Base-by-base conservation (phyloP, 2,329 filamentous ascomycete genomes). In the Shiraia bambusicola region DNA sequence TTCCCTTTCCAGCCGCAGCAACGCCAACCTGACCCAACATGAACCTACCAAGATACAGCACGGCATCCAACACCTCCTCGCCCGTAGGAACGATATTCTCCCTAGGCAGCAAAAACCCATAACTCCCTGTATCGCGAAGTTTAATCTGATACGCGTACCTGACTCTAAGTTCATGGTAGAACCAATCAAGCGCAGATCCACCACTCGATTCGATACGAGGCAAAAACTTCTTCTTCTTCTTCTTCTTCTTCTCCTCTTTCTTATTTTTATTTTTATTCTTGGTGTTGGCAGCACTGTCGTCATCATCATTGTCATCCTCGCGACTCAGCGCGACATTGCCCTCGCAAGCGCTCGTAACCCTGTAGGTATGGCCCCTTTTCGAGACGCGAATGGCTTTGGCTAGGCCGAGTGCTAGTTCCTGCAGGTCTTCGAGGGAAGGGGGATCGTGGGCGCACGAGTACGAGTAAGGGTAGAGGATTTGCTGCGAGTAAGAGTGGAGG, bases 81-180 rank as follows among this genome's bases (percentile, higher is more conserved):
- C 93, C 92, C 0, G 88, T 93, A 0, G 92, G 90, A 2, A 95
- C 75, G 45, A 97, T 97, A 46, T 94, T 80, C 42, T 93, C 86
- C 42, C 81, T 84, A 0, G 93, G 93, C 3, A 97, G 74, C 34
- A 98, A 73, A 65, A 97, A 98, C 0, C 93, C 93, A 65, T 97
- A 97, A 65, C 84, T 93, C 8, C 93, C 93, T 0, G 87, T 93
- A 66, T 98, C 93, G 34, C 93, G 79, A 19, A 98, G 75, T 72
- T 97, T 97, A 70, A 93, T 86, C 74, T 97, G 93, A 66, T 94
- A 97, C 44, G 89, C 87, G 66, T 88, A 95, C 49, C 82, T 83
- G 13, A 92, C 87, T 33, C 78, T 75, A 47, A 97, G 71, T 58
- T 94, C 86, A 56, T 95, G 88, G 65, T 95, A 95, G 69, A 98